A percentile compares a stretch with the other conserved stretches of the same genome.
These are phyloP conservation scores for Leccinum longicurvipes DNA, from an alignment of 768 basidiomycete species.

Conservation along the genomic window DNA sequence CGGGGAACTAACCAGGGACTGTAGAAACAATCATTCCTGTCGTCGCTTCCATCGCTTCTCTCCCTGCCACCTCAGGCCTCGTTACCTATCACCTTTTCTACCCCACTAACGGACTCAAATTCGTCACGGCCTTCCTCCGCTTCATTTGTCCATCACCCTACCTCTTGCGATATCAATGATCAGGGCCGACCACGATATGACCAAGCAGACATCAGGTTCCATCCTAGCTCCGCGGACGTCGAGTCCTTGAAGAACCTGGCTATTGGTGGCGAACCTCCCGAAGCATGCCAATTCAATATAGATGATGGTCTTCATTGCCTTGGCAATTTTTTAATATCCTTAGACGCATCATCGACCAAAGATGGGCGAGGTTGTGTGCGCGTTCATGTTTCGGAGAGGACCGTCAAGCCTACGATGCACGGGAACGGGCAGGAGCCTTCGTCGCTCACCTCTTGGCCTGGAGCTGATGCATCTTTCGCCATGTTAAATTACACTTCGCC, in stretches of 20 bases:
- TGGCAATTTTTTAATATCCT: slow-evolving; percentile 66
- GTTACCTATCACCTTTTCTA: slow-evolving; percentile 53
- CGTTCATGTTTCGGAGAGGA: slow-evolving; percentile 58
- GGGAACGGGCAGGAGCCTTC: slow-evolving; percentile 16
- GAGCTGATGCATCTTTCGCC: slow-evolving; percentile 14
- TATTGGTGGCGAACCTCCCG: slow-evolving; percentile 33
- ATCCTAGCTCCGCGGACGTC: slow-evolving; percentile 43
- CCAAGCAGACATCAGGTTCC: slow-evolving; percentile 40
- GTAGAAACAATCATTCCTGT: slow-evolving; percentile 64
- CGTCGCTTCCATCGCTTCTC: slow-evolving; percentile 71
- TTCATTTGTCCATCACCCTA: slow-evolving; percentile 41
- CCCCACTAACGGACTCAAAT: slow-evolving; percentile 41
- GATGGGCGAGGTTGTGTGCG: slow-evolving; percentile 73
- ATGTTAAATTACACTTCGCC: slow-evolving; percentile 28
- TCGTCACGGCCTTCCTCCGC: slow-evolving; percentile 39
- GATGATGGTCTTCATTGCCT: slow-evolving; percentile 44
- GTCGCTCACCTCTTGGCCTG: slow-evolving; percentile 28
- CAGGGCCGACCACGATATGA: slow-evolving; percentile 51
- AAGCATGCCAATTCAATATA: slow-evolving; percentile 53
- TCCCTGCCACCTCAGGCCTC: slow-evolving; percentile 60
- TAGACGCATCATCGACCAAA: slow-evolving; percentile 60
- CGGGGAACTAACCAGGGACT: slow-evolving; percentile 14
- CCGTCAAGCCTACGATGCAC: slow-evolving; percentile 9
- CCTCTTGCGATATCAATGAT: slow-evolving; percentile 46
- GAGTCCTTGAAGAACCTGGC: slow-evolving; percentile 28